Evolutionary conservation across 345 rosid species (phyloP).

Genomic region (Gossypium sturtianum): DNA sequence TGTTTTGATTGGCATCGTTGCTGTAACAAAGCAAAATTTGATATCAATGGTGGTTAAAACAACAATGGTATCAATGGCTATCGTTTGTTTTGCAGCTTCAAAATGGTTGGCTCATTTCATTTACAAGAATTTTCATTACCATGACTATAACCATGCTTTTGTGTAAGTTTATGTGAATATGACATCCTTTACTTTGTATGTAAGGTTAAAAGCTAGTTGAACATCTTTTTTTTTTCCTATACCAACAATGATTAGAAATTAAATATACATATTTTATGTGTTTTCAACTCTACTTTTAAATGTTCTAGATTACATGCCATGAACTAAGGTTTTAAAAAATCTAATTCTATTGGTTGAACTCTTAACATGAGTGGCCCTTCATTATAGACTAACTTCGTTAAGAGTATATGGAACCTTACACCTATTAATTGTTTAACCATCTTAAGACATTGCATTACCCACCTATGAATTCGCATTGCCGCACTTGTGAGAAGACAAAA

Average conservation of each 20-base stretch:
- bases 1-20: slow-evolving; percentile 46
- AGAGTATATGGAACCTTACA: too few species aligned
- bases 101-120: slow-evolving; percentile 70
- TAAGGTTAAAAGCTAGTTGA: background rate
- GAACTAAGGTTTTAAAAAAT: too few species aligned
- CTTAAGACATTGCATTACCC: too few species aligned
- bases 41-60: slow-evolving; percentile 41
- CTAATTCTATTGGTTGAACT: too few species aligned
- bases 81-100: slow-evolving; percentile 61
- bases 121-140: slow-evolving; percentile 65
- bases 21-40: slow-evolving; percentile 39
- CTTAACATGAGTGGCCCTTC: too few species aligned
- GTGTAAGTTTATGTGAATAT: background rate
- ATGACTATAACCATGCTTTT: slow-evolving; percentile 60
- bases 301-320: too few species aligned
- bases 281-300: too few species aligned
- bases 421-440: too few species aligned
- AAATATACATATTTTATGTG: background rate
- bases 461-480: too few species aligned
- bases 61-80: slow-evolving; percentile 34
- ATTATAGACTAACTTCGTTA: too few species aligned
- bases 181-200: background rate
- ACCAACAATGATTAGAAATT: background rate
- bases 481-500: too few species aligned
- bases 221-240: background rate